Evolutionary conservation across 73 alveolate species (phyloP).

Genomic region (Paramecium octaurelia): DNA sequence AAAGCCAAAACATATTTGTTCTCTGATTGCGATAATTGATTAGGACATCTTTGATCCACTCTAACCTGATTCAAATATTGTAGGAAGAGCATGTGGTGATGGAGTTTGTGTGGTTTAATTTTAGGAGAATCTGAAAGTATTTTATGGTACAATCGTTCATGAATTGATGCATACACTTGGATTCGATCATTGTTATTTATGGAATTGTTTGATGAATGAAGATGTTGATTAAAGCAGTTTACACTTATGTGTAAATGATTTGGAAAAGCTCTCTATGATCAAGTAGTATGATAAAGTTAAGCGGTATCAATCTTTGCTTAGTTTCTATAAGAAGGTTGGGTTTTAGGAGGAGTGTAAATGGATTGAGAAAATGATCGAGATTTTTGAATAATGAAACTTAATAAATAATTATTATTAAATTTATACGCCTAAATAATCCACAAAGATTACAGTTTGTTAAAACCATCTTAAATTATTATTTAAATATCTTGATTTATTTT

Average conservation of each 20-base stretch:
- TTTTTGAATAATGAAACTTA: background rate
- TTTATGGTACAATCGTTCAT: slow-evolving; percentile 44
- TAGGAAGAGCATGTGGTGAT: slow-evolving; percentile 63
- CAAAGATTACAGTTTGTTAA: background rate
- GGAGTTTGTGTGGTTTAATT: slow-evolving; percentile 48
- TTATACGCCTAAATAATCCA: background rate
- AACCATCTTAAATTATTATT: background rate
- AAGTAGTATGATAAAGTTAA: background rate
- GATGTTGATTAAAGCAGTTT: background rate
- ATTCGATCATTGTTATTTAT: slow-evolving; percentile 40
- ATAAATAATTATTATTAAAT: no score
- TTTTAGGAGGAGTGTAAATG: background rate
- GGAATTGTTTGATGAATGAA: slow-evolving; percentile 48
- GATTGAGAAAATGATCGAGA: background rate
- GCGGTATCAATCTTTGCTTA: background rate
- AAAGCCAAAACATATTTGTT: background rate
- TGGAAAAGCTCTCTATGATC: background rate
- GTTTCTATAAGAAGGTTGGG: background rate
- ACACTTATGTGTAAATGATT: slow-evolving; percentile 39
- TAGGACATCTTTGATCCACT: slow-evolving; percentile 28
- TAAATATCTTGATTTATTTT: background rate
- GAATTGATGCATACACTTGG: slow-evolving; percentile 56
- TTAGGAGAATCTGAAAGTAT: background rate
- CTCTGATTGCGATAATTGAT: background rate
- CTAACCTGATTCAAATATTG: slow-evolving; percentile 5